These are phyloP conservation scores for Trichoderma gamsii DNA, from an alignment of 495 filamentous ascomycete genomes.

Conservation along the genomic window DNA sequence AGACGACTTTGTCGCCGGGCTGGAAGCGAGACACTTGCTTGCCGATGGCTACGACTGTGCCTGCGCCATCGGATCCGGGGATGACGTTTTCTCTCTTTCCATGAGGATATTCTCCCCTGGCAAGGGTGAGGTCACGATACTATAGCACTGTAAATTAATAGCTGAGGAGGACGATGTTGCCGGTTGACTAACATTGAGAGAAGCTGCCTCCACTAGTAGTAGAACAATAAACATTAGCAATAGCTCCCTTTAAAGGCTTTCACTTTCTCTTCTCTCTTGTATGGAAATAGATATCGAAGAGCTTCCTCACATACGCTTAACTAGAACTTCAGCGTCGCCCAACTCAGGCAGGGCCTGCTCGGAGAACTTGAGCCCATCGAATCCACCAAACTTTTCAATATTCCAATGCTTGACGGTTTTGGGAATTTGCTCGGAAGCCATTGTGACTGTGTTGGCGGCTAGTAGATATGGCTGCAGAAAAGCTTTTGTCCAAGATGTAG, in stretches of 20 bases:
- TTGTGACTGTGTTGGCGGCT: neutral
- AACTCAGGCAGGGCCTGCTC: constrained; percentile 24
- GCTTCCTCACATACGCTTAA: constrained; percentile 20
- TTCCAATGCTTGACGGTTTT: constrained; percentile 26
- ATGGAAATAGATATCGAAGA: neutral
- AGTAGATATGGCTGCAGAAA: too few species aligned
- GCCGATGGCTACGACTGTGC: constrained; percentile 54
- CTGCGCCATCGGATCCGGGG: constrained; percentile 61
- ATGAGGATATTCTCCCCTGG: constrained; percentile 32
- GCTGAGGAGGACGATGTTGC: neutral
- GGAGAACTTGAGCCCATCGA: constrained; percentile 20
- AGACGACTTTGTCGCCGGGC: constrained; percentile 38
- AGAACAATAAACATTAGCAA: neutral
- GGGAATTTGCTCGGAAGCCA: constrained; percentile 17
- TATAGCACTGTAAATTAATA: constrained; percentile 22
- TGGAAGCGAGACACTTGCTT: constrained; percentile 52
- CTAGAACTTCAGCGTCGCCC: constrained; percentile 25
- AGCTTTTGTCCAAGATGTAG: too few species aligned
- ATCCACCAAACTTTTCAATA: constrained; percentile 18
- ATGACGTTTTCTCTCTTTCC: constrained; percentile 44
- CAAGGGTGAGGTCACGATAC: constrained; percentile 60
- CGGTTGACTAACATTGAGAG: constrained; percentile 8
- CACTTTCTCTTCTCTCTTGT: neutral
- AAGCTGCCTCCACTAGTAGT: neutral
- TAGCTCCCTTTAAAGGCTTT: neutral